Base-by-base conservation (phyloP, 805 yeast species). In the Komagataella phaffii region DNA sequence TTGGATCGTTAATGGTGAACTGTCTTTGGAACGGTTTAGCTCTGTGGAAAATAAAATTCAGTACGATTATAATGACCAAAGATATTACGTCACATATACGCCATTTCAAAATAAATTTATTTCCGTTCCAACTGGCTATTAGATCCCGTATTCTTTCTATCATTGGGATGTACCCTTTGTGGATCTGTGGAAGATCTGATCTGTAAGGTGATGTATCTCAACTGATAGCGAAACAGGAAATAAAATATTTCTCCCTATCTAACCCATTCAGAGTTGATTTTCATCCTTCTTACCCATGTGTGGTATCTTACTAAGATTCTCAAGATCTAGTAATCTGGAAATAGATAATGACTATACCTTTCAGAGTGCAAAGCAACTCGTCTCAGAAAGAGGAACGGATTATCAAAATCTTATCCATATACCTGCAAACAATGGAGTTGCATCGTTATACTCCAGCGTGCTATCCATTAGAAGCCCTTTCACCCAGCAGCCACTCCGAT, bases 401-500 rank as follows among this genome's bases (percentile, higher is more conserved):
- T 45, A 21, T 23, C 47, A 45, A 21, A 24, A 21, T 14, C 40
- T 30, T 14, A 30, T 30, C 14, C 40, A 30, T 10, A 30, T 30
- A 30, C 7, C 6, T 7, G 19, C 47, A 18, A 45, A 45, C 17
- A 23, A 45, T 18, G 47, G 24, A 17, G 24, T 14, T 45, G 24
- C 24, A 14, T 24, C 77, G 61, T 52, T 69, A 3, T 75, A 75
- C 53, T 83, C 93, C 0, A 85, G 97, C 0, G 88, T 93, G 0
- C 70, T 93, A 17, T 83, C 96, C 0, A 66, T 93, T 46, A 71
- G 99, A 53, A 74, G 76, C 18, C 98, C 98, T 0, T 77, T 86
- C 58, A 80, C 87, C 0, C 57, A 66, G 30, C 99, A 93, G 64
- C 96, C 98, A 0, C 56, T 80, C 3, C 56, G 53, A 2, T 55